phyloP scores from a whole-genome alignment of 2,329 filamentous ascomycete genomes.

The Aspergillus neoniger region DNA sequence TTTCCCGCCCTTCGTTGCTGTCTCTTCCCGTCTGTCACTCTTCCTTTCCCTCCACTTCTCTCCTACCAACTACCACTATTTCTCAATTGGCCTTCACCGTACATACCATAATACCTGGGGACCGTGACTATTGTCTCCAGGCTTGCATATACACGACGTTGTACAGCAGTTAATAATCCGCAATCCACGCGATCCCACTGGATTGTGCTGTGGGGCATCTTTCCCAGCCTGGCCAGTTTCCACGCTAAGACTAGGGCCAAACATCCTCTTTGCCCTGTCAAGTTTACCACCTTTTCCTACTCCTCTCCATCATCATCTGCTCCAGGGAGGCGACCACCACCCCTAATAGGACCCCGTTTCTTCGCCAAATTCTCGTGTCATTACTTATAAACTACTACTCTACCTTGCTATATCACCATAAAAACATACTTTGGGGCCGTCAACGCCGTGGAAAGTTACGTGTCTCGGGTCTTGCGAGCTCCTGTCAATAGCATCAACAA shows the following conservation, averaged over 20 bases:
- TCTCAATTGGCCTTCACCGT: slow-evolving; percentile 9
- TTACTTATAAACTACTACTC: slow-evolving; percentile 11
- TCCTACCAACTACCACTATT: slow-evolving; percentile 1
- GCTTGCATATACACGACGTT: slow-evolving; percentile 14
- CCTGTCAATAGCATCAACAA: slow-evolving; percentile 36
- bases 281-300: slow-evolving; percentile 34
- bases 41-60: slow-evolving; percentile 18
- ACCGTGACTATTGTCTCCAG: background rate
- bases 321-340: slow-evolving; percentile 14
- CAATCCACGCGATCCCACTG: slow-evolving; percentile 31
- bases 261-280: slow-evolving; percentile 43
- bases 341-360: slow-evolving; percentile 15
- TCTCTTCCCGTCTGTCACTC: slow-evolving; percentile 14
- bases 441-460: slow-evolving; percentile 19
- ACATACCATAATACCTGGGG: slow-evolving; percentile 11
- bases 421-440: background rate
- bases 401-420: slow-evolving; percentile 3
- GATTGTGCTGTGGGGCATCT: slow-evolving; percentile 41
- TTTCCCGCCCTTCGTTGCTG: slow-evolving; percentile 22
- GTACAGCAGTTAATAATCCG: slow-evolving; percentile 17
- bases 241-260: slow-evolving; percentile 47
- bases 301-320: slow-evolving; percentile 22
- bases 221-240: slow-evolving; percentile 36
- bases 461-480: slow-evolving; percentile 28
- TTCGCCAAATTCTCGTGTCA: slow-evolving; percentile 23